A percentile compares a stretch with the other conserved stretches of the same genome.
Conservation (phyloP, 768 basidiomycete genomes). For the Tulasnella sp. region DNA sequence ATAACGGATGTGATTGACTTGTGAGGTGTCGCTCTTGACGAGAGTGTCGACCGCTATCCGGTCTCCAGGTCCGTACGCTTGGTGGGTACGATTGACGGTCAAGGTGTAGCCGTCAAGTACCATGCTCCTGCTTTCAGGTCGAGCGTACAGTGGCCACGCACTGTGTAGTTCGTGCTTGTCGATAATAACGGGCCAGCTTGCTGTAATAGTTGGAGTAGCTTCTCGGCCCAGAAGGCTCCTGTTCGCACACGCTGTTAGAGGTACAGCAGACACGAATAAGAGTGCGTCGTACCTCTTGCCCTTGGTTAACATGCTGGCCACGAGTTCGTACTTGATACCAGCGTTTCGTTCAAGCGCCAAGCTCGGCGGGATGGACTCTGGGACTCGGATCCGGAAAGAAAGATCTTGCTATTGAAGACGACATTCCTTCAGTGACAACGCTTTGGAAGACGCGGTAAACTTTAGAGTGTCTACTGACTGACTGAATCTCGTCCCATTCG, state of each 20-base stretch:
- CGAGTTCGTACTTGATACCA: constrained; percentile 87
- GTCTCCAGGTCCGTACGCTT: constrained; percentile 87
- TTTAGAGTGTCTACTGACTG: constrained; percentile 52
- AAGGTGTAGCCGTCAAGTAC: constrained; percentile 72
- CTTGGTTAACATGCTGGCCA: constrained; percentile 82
- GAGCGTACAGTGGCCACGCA: constrained; percentile 88
- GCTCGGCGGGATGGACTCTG: constrained; percentile 87
- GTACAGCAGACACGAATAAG: constrained; percentile 20
- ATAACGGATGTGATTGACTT: constrained; percentile 76
- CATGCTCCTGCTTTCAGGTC: constrained; percentile 68
- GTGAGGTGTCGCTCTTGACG: constrained; percentile 68
- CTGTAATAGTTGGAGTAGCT: constrained; percentile 68
- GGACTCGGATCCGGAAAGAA: constrained; percentile 87
- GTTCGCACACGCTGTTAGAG: not conserved
- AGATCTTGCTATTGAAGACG: constrained; percentile 74
- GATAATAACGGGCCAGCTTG: constrained; percentile 72
- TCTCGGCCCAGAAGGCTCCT: constrained; percentile 84
- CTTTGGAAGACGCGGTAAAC: constrained; percentile 14
- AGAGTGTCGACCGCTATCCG: constrained; percentile 73
- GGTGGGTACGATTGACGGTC: constrained; percentile 72
- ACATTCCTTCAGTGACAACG: constrained; percentile 29
- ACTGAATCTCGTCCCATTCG: constrained; percentile 68
- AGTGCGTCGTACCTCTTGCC: constrained; percentile 67
- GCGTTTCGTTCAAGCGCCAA: constrained; percentile 78
- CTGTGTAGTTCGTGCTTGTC: constrained; percentile 94